Percentiles rank a stretch among this genome's conserved stretches.
Conservation (phyloP, 176 grass and related monocot genomes). For the Eremochloa ophiuroides region DNA sequence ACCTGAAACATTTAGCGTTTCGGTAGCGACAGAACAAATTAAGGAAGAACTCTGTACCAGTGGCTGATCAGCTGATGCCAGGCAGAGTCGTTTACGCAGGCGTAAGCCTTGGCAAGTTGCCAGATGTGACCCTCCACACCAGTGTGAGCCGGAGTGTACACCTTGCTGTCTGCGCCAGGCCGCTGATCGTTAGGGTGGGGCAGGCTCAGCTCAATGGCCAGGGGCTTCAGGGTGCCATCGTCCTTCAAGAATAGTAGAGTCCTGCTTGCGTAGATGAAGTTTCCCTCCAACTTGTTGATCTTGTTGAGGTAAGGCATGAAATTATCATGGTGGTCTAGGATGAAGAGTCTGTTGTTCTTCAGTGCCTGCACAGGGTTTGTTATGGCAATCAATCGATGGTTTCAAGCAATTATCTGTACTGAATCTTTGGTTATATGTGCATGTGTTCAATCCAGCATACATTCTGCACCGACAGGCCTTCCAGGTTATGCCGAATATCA, state of each 20-base stretch:
- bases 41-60: slow-evolving; percentile 38
- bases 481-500: slow-evolving; percentile 62
- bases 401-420: background rate
- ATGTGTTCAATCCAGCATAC: slow-evolving; percentile 30
- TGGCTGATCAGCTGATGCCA: slow-evolving; percentile 95
- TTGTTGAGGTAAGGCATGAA: slow-evolving; percentile 74
- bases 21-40: background rate
- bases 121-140: slow-evolving; percentile 53
- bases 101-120: slow-evolving; percentile 95
- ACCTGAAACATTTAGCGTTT: background rate
- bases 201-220: slow-evolving; percentile 78
- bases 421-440: background rate
- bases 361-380: slow-evolving; percentile 55
- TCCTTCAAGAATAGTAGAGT: slow-evolving; percentile 67
- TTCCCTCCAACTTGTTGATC: slow-evolving; percentile 57
- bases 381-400: background rate
- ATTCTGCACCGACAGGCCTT: slow-evolving; percentile 54
- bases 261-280: slow-evolving; percentile 70
- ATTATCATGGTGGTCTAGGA: slow-evolving; percentile 81
- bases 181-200: slow-evolving; percentile 42
- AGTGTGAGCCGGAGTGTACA: slow-evolving; percentile 48
- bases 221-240: slow-evolving; percentile 67
- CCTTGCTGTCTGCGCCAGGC: slow-evolving; percentile 45
- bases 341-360: slow-evolving; percentile 62
- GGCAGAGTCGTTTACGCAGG: slow-evolving; percentile 80